Evolutionary conservation across 1,284 basidiomycete genomes (phyloP).

Genomic region (Ganoderma multipileum): DNA sequence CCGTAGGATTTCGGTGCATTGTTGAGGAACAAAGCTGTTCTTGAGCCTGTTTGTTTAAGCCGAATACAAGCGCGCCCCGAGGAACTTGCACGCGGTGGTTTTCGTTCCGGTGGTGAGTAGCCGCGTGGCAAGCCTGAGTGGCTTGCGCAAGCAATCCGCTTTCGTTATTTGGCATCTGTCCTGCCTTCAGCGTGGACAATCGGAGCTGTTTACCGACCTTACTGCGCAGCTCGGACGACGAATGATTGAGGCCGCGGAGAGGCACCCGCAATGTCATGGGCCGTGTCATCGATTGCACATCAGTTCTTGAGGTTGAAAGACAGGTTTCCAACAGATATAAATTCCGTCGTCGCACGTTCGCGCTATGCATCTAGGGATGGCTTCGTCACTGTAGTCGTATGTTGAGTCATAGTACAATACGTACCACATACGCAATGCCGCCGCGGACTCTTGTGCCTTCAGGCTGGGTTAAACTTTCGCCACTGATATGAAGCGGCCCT

Average conservation of each 20-base stretch:
- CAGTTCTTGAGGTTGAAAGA: neutral
- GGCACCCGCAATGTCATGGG: neutral
- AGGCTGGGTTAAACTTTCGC: neutral
- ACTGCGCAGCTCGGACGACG: neutral
- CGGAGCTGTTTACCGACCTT: neutral
- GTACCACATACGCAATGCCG: neutral
- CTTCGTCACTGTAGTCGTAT: neutral
- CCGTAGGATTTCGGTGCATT: neutral
- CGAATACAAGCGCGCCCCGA: neutral
- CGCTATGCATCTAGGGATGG: neutral
- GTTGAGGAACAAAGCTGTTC: neutral
- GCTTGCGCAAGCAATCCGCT: neutral
- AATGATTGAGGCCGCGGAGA: neutral
- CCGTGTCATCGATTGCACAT: neutral
- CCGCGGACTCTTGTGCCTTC: neutral
- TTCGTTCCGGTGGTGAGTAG: constrained; percentile 1
- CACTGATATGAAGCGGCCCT: neutral
- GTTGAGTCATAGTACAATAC: neutral
- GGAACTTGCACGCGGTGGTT: neutral
- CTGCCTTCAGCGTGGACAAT: neutral
- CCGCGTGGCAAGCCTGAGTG: neutral
- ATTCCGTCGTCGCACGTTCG: too few species aligned
- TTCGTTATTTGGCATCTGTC: neutral
- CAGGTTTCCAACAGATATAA: neutral
- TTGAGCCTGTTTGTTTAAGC: neutral